Conservation (phyloP, 192 early-diverging fungal species). For the Chytriomyces hyalinus region DNA sequence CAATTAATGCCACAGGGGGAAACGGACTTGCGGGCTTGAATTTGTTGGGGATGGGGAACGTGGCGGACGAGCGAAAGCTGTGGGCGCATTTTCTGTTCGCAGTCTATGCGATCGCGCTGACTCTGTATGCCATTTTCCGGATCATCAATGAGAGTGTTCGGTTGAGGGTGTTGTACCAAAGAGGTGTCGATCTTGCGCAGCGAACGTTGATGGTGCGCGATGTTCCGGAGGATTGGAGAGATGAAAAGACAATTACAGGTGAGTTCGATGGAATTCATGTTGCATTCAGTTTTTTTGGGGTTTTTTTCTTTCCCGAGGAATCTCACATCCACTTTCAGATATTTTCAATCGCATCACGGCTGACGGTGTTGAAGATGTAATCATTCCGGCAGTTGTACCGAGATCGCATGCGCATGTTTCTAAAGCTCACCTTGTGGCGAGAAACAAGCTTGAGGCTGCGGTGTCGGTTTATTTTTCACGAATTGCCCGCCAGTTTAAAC, state of each 20-base stretch:
- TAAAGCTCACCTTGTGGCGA: not conserved
- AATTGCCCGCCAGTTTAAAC: not conserved
- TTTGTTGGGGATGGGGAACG: slow-evolving; percentile 74
- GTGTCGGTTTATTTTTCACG: slow-evolving; percentile 26
- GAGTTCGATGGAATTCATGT: slow-evolving; percentile 63
- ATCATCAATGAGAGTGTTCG: slow-evolving; percentile 65
- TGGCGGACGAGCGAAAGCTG: slow-evolving; percentile 51
- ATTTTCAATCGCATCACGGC: slow-evolving; percentile 45
- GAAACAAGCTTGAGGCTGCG: slow-evolving; percentile 26
- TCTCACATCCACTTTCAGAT: slow-evolving; percentile 39
- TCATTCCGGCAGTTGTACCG: slow-evolving; percentile 16
- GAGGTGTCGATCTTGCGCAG: slow-evolving; percentile 50
- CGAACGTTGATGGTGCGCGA: slow-evolving; percentile 73
- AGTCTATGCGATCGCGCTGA: slow-evolving; percentile 33
- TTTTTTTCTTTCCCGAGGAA: not conserved
- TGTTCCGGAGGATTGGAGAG: slow-evolving; percentile 67
- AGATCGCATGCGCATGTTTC: not conserved
- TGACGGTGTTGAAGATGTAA: slow-evolving; percentile 38
- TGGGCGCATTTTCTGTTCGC: slow-evolving; percentile 71
- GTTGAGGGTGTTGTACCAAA: slow-evolving; percentile 69
- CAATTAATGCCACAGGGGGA: slow-evolving; percentile 70
- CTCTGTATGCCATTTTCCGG: slow-evolving; percentile 60
- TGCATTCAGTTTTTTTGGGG: slow-evolving; percentile 55
- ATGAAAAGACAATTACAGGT: slow-evolving; percentile 49
- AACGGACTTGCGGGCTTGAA: slow-evolving; percentile 56